Evolutionary conservation across 1,284 basidiomycete genomes (phyloP).

Genomic region (Volvariella surrecta): DNA sequence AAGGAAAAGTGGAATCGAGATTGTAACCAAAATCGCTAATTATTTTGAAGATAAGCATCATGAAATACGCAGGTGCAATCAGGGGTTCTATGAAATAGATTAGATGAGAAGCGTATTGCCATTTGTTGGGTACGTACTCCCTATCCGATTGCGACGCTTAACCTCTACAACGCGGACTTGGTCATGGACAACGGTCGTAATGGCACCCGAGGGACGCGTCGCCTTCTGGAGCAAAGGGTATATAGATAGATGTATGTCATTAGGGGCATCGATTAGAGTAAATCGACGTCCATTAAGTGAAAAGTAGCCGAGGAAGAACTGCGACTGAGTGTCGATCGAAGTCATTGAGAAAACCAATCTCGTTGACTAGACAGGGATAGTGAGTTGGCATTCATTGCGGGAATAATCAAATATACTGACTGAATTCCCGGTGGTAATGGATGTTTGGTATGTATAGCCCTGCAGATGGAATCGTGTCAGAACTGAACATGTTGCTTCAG

Average conservation of each 20-base stretch:
- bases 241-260: constrained; percentile 37
- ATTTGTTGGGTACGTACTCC: neutral
- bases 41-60: constrained; percentile 35
- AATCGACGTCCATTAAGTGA: constrained; percentile 46
- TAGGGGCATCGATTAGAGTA: constrained; percentile 51
- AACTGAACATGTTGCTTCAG: constrained; percentile 3
- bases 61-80: constrained; percentile 26
- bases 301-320: constrained; percentile 57
- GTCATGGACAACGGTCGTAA: constrained; percentile 38
- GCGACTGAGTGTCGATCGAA: constrained; percentile 33
- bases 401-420: constrained; percentile 30
- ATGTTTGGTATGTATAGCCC: constrained; percentile 49
- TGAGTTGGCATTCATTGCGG: no score
- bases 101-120: neutral
- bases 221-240: constrained; percentile 33
- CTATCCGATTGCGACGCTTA: constrained; percentile 11
- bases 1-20: constrained; percentile 34
- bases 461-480: constrained; percentile 13
- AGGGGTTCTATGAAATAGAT: constrained; percentile 15
- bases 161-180: constrained; percentile 43
- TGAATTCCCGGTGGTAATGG: constrained; percentile 44
- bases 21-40: constrained; percentile 30
- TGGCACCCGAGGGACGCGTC: constrained; percentile 41
- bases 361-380: constrained; percentile 35
- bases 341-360: constrained; percentile 52